Percentiles rank a stretch among this genome's conserved stretches.
phyloP scores from a whole-genome alignment of 768 basidiomycete genomes.

The Obba rivulosa region DNA sequence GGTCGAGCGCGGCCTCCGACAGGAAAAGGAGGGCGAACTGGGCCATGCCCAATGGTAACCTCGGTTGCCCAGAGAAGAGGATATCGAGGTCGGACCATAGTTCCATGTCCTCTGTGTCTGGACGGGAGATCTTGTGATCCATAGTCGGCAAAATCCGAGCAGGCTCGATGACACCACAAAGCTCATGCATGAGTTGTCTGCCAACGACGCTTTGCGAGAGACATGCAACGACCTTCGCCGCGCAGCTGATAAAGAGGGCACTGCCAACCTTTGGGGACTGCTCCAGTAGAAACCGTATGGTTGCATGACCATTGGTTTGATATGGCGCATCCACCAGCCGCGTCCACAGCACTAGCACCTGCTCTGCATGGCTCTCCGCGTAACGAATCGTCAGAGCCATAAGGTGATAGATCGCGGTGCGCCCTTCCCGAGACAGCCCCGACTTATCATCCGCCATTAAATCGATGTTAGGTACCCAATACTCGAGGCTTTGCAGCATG shows the following conservation, averaged over 20 bases:
- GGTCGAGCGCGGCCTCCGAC: conserved; percentile 68
- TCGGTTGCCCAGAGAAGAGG: conserved; percentile 67
- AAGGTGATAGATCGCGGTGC: conserved; percentile 69
- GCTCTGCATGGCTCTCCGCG: conserved; percentile 68
- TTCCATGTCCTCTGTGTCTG: conserved; percentile 62
- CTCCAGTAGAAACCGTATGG: conserved; percentile 79
- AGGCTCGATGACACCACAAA: conserved; percentile 84
- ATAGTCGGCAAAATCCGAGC: conserved; percentile 75
- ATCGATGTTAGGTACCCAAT: conserved; percentile 77
- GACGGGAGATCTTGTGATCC: conserved; percentile 62
- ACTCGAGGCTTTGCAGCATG: conserved; percentile 73
- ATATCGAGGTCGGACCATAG: conserved; percentile 78
- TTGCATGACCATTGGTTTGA: conserved; percentile 70
- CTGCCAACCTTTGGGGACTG: conserved; percentile 84
- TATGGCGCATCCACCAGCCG: conserved; percentile 69
- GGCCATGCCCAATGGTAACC: conserved; percentile 69
- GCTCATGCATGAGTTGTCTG: conserved; percentile 68
- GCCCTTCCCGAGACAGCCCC: conserved; percentile 51
- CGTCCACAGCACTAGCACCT: conserved; percentile 74
- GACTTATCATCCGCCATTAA: conserved; percentile 58
- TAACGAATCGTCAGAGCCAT: conserved; percentile 80
- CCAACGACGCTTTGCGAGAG: conserved; percentile 75
- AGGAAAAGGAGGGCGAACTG: conserved; percentile 88
- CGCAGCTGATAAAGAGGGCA: conserved; percentile 70
- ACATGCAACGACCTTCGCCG: conserved; percentile 77